Evolutionary conservation across 225 moss, liverwort and hornwort genomes (phyloP).

Genomic region (Asterella californica): DNA sequence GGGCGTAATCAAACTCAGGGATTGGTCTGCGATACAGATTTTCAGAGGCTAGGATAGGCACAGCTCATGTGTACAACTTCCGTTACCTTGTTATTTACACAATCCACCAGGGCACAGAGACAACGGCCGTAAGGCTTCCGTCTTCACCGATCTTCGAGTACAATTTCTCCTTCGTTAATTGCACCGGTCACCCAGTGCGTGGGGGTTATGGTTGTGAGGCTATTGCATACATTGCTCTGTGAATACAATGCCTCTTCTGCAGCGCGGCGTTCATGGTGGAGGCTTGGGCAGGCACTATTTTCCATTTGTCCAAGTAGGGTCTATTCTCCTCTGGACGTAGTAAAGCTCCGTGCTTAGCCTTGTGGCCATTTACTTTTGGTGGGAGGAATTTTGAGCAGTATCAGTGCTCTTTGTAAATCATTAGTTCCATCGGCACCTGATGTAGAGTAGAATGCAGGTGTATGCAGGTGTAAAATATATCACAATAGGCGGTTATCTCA

Average conservation of each 20-base stretch:
- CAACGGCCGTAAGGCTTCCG: not conserved
- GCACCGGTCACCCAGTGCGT: not conserved
- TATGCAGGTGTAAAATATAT: conserved; percentile 43
- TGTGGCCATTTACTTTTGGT: conserved; percentile 10
- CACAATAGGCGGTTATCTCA: conserved; percentile 38
- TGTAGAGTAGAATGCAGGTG: conserved; percentile 40
- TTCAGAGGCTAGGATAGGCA: conserved; percentile 16
- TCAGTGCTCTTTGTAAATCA: conserved; percentile 40
- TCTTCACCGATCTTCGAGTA: not conserved
- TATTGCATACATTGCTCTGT: not conserved
- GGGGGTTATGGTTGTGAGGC: not conserved
- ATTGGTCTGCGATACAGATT: conserved; percentile 8
- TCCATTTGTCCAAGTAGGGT: not conserved
- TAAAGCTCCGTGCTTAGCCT: conserved; percentile 9
- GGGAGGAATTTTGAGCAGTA: conserved; percentile 30
- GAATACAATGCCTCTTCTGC: not conserved
- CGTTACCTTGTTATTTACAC: conserved; percentile 3
- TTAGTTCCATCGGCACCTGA: conserved; percentile 29
- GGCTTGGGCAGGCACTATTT: not conserved
- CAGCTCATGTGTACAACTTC: not conserved
- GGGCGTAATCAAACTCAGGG: not conserved
- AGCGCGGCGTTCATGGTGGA: not conserved
- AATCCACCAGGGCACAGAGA: conserved; percentile 1
- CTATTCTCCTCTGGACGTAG: not conserved
- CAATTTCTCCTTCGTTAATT: not conserved